Evolutionary conservation across 148 eudicot genomes (phyloP).

Genomic region (Chenopodium quinoa): DNA sequence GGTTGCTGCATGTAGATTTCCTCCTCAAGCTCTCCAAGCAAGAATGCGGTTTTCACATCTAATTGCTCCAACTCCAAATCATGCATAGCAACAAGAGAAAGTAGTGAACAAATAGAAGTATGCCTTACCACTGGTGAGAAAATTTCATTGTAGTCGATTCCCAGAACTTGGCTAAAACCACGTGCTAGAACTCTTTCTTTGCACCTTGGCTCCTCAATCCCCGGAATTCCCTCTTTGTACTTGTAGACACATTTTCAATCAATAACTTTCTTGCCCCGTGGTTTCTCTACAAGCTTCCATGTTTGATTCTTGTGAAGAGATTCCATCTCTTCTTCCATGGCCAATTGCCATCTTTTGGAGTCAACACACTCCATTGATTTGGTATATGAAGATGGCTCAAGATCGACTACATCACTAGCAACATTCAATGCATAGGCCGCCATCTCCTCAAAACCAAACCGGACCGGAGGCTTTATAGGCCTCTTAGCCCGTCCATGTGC

Average conservation of each 20-base stretch:
- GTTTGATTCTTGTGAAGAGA: not conserved
- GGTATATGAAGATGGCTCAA: not conserved
- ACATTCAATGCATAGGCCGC: not conserved
- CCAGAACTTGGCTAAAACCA: not conserved
- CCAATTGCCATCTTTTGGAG: not conserved
- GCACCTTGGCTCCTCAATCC: slow-evolving; percentile 1
- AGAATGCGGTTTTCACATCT: too few relatives aligned
- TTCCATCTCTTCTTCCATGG: not conserved
- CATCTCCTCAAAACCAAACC: not conserved
- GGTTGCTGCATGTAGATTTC: too few relatives aligned
- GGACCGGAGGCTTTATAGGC: not conserved
- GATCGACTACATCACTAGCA: not conserved
- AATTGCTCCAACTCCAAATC: too few relatives aligned
- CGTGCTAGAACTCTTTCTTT: not conserved
- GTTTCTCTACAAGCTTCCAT: not conserved
- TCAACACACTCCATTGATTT: not conserved
- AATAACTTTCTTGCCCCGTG: not conserved
- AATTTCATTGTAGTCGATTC: not conserved
- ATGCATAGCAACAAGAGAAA: not conserved
- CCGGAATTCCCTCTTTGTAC: not conserved
- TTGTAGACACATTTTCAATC: not conserved
- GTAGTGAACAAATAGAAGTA: not conserved
- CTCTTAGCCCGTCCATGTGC: too few relatives aligned
- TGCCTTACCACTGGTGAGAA: not conserved
- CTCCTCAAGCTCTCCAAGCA: too few relatives aligned